Percentiles rank a stretch among this genome's conserved stretches.
These are phyloP conservation scores for Monosporascus cannonballus DNA, from an alignment of 2,329 filamentous ascomycete species.

Conservation along the genomic window DNA sequence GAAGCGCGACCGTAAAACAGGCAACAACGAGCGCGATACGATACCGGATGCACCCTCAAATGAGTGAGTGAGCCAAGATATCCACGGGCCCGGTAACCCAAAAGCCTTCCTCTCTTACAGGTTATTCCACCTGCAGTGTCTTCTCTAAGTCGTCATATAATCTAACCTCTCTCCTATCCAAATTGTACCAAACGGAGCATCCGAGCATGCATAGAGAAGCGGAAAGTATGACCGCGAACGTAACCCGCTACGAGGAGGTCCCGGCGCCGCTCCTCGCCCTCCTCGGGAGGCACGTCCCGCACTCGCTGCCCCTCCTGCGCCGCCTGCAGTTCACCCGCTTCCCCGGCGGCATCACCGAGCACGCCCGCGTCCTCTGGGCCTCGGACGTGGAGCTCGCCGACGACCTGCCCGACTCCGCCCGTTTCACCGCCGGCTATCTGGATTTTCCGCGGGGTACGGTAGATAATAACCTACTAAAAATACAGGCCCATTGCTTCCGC, in stretches of 20 bases:
- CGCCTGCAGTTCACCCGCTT: slow-evolving; percentile 52
- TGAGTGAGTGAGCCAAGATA: too few species aligned
- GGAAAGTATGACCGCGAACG: slow-evolving; percentile 4
- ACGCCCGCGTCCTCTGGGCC: slow-evolving; percentile 36
- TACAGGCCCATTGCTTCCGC: too few species aligned
- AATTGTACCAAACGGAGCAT: background rate
- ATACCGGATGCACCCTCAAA: background rate
- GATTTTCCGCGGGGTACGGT: slow-evolving; percentile 44
- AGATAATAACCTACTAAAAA: background rate
- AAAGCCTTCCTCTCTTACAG: background rate
- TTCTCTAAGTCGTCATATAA: background rate
- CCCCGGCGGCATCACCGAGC: slow-evolving; percentile 33
- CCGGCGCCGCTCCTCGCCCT: slow-evolving; percentile 36
- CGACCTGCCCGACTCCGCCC: background rate
- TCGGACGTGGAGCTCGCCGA: slow-evolving; percentile 9
- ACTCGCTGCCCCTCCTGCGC: slow-evolving; percentile 55
- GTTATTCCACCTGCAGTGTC: too few species aligned
- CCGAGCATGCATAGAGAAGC: background rate
- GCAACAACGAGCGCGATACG: background rate
- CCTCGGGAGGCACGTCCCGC: slow-evolving; percentile 46
- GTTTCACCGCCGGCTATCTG: slow-evolving; percentile 53
- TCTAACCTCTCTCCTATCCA: background rate
- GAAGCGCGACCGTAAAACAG: too few species aligned
- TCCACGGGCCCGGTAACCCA: background rate
- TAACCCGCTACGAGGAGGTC: slow-evolving; percentile 22